Evolutionary conservation across 805 yeast species (phyloP).

Genomic region (Pichia scutulata): DNA sequence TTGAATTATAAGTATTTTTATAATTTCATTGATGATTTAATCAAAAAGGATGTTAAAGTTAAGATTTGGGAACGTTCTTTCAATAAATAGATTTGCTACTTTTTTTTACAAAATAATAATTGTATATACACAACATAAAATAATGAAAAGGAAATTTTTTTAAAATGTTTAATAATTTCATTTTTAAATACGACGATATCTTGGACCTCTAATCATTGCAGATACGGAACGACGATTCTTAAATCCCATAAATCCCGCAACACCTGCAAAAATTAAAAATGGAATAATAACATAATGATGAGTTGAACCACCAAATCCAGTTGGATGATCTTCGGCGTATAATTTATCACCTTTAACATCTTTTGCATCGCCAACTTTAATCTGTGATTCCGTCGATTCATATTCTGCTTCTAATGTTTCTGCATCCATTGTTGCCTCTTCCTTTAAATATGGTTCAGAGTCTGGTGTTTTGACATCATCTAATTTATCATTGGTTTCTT

Average conservation of each 20-base stretch:
- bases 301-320: conserved; percentile 5
- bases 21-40: neutral
- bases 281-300: conserved; percentile 14
- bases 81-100: neutral
- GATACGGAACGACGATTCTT: conserved; percentile 18
- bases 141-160: too few species aligned
- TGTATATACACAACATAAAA: neutral
- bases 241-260: conserved; percentile 9
- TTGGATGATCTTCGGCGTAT: conserved; percentile 1
- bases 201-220: conserved; percentile 22
- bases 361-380: neutral
- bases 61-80: conserved; percentile 2
- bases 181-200: conserved; percentile 22
- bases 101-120: too few species aligned
- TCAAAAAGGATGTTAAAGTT: conserved; percentile 1
- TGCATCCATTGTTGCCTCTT: neutral
- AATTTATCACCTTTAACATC: neutral
- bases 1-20: conserved; percentile 4
- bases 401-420: neutral
- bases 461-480: neutral
- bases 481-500: neutral
- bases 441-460: neutral
- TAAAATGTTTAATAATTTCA: too few species aligned
- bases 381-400: neutral
- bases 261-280: conserved; percentile 8